Evolutionary conservation across 148 eudicot species (phyloP).

Genomic region (Camellia lanceoleosa): DNA sequence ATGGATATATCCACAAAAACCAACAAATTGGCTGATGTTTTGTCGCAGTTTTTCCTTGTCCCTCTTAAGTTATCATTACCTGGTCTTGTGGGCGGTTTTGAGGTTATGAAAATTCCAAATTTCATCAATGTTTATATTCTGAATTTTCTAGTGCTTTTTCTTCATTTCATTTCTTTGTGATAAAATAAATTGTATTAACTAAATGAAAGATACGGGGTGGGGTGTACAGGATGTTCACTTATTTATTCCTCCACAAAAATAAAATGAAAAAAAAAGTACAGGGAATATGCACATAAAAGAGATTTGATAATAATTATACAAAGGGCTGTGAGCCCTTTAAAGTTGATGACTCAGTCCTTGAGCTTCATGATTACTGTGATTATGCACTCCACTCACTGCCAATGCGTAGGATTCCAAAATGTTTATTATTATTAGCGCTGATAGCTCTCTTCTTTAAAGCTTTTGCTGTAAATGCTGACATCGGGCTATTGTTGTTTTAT

Average conservation of each 20-base stretch:
- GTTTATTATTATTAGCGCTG: no score
- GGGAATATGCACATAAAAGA: not conserved
- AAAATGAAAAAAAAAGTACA: not conserved
- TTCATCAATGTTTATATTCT: not conserved
- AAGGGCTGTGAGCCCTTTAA: not conserved
- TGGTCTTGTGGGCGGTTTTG: not conserved
- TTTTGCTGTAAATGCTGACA: no score
- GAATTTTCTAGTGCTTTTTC: not conserved
- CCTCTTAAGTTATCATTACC: not conserved
- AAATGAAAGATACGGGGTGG: not conserved
- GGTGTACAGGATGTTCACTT: not conserved
- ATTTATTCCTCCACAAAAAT: not conserved
- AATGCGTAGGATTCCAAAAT: no score
- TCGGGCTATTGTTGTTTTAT: no score
- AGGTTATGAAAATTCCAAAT: not conserved
- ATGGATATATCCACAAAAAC: not conserved
- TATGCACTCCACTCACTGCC: no score
- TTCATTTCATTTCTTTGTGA: not conserved
- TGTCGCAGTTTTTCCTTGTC: not conserved
- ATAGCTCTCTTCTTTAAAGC: no score
- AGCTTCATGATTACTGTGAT: not conserved
- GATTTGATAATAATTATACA: not conserved
- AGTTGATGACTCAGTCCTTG: not conserved
- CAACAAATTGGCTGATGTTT: not conserved
- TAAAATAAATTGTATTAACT: not conserved